Evolutionary conservation across 2,329 filamentous ascomycete genomes (phyloP), one percentile per base, ranked within the genome.

Genomic region (Exophiala oligosperma): DNA sequence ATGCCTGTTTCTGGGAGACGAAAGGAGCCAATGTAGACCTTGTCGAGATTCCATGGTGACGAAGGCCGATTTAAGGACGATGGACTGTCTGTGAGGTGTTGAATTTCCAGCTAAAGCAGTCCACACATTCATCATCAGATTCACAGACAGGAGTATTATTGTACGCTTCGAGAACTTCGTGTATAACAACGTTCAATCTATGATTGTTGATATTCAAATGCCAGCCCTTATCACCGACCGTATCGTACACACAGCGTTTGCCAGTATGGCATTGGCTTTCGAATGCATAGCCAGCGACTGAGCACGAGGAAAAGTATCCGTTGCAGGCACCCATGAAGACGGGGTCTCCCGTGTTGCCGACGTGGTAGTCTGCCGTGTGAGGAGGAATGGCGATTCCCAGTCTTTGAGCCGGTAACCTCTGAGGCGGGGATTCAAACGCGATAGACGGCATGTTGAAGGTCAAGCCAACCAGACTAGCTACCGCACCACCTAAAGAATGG

Each of bases 301-400:
- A 17, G 17, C 17, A 17, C 17, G 17, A 17, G 17, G 17, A 17
- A 17, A 17, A 54, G 37, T 53, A 61, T 3, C 62, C 62, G 50
- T 57, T 64, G 46, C 64, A 66, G 5, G 64, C 54, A 44, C 64
- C 64, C 62, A 64, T 64, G 57, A 49, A 66, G 2, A 66, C 47
- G 2, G 64, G 64, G 47, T 66, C 64, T 12, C 62, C 64, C 2
- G 62, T 64, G 46, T 66, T 64, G 37, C 64, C 64, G 35, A 66
- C 57, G 37, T 66, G 64, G 40, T 53, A 61, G 17, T 49, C 52
- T 9, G 54, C 43, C 4, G 57, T 37, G 4, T 55, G 24, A 1
- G 50, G 49, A 23, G 61, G 56, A 6, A 56, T 38, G 1, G 55
- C n/a, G 7, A 66, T 54, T 23, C 60, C 62, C 8, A 66, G 60